A percentile compares a stretch with the other conserved stretches of the same genome.
Evolutionary conservation across 306 rosid species (phyloP).

Genomic region (Cucurbita maxima): DNA sequence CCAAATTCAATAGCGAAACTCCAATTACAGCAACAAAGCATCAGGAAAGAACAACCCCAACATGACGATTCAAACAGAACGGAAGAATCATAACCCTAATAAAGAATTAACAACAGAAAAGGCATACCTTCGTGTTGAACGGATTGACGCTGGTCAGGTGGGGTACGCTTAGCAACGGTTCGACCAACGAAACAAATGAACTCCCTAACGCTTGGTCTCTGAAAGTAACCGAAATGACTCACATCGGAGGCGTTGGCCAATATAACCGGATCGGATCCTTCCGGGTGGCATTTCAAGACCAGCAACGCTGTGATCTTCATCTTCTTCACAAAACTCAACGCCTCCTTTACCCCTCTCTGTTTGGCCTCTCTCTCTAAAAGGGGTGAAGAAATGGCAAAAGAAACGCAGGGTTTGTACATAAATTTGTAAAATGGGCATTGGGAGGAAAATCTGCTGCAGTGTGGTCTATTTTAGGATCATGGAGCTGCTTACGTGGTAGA

Average conservation of each 20-base stretch:
- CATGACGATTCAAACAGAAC: background rate
- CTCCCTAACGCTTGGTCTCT: constrained; percentile 78
- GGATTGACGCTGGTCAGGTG: constrained; percentile 81
- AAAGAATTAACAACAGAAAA: background rate
- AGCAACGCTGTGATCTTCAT: constrained; percentile 91
- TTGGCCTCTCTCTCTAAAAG: background rate
- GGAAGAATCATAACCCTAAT: background rate
- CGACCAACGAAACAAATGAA: constrained; percentile 87
- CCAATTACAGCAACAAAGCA: background rate
- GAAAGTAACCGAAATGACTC: constrained; percentile 77
- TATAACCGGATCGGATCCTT: constrained; percentile 73
- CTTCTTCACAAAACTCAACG: background rate
- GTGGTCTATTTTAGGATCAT: background rate
- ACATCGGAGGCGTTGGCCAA: constrained; percentile 61
- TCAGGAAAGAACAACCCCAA: background rate
- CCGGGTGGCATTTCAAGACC: constrained; percentile 78
- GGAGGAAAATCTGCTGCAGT: background rate
- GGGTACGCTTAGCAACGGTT: constrained; percentile 87
- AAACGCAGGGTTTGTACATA: background rate
- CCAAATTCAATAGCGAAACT: background rate
- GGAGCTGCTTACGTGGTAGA: background rate
- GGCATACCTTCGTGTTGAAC: constrained; percentile 83
- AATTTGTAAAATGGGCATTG: background rate
- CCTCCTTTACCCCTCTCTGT: background rate
- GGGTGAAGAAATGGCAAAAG: background rate